Evolutionary conservation across 1,139 yeast genomes (phyloP).

Genomic region (Magnusiomyces suaveolens): DNA sequence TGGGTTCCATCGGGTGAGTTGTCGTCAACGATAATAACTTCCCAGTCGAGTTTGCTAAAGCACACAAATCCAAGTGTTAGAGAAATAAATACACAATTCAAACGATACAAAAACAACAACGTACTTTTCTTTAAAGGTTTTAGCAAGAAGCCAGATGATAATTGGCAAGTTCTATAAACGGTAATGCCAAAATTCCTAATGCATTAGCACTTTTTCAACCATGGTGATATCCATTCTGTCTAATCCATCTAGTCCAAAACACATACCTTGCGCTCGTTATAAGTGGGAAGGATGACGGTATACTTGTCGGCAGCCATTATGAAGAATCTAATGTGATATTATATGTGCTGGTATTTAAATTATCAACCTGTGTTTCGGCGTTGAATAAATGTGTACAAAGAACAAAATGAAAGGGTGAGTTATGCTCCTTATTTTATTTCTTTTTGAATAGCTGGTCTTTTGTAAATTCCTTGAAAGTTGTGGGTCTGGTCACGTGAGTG

Average conservation of each 20-base stretch:
- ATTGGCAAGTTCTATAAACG: constrained; percentile 48
- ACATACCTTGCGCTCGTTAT: constrained; percentile 53
- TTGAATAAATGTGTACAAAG: background rate
- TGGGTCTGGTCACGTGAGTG: background rate
- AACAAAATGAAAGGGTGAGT: background rate
- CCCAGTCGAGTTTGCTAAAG: constrained; percentile 51
- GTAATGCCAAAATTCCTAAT: background rate
- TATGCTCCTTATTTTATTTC: background rate
- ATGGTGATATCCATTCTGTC: too few relatives aligned
- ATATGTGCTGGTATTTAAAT: background rate
- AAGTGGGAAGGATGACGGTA: constrained; percentile 70
- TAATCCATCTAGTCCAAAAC: too few relatives aligned
- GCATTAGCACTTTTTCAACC: background rate
- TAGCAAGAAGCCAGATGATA: constrained; percentile 59
- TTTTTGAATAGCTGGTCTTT: background rate
- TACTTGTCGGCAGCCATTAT: constrained; percentile 41
- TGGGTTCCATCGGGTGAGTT: constrained; percentile 80
- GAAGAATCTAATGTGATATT: too few relatives aligned
- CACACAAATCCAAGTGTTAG: background rate
- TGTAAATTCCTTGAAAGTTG: too few relatives aligned
- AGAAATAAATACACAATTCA: background rate
- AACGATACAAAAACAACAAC: constrained; percentile 9
- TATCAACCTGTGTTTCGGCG: too few relatives aligned
- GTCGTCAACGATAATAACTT: constrained; percentile 69
- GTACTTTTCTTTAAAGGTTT: constrained; percentile 49